Base-by-base conservation (phyloP, 2,329 filamentous ascomycete genomes). In the Hymenoscyphus fructigenus region DNA sequence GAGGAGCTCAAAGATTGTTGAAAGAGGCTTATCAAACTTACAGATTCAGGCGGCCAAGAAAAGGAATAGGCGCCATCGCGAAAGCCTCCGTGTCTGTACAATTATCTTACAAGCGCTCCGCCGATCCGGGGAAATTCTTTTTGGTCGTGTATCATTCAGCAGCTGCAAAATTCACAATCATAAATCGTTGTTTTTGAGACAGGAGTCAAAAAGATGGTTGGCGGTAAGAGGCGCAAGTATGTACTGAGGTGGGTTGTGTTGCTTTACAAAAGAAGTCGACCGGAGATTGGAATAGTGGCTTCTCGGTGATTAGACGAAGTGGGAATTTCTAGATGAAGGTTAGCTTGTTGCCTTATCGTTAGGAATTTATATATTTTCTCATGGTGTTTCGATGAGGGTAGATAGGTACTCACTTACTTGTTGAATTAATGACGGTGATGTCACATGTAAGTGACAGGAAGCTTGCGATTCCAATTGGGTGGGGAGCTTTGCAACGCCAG, bases 11-110 rank as follows among this genome's bases (percentile, higher is more conserved):
- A 60, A 14, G 26, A 26, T 50, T 57, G 47, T 4, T 9, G 20
- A 36, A 23, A 57, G 28, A 36, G 26, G 32, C 20, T 4, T 26
- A 44, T 34, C 28, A 50, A 2, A 70, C 77, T 68, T 70, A 79
- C 78, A 76, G 69, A 66, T 78, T 76, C 61, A 80, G 67, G 62
- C 78, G 78, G 58, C 78, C 78, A 68, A 80, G 73, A 65, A 80
- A 79, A 28, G 78, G 78, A 61, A 80, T 73, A 29, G 76, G 75
- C 74, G 78, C 77, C 67, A 75, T 76, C 67, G 23, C 68, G 53
- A 61, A 50, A 10, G 41, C 41, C 9, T 50, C 44, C n/a, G n/a
- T 50, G 44, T 50, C 44, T 5, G 44, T 50, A 20, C 44, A 61
- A 23, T 14, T 50, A 44, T 26, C 44, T 50, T 53, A 20, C 29